Conservation (phyloP, 495 filamentous ascomycete species). For the Annulohypoxylon bovei region DNA sequence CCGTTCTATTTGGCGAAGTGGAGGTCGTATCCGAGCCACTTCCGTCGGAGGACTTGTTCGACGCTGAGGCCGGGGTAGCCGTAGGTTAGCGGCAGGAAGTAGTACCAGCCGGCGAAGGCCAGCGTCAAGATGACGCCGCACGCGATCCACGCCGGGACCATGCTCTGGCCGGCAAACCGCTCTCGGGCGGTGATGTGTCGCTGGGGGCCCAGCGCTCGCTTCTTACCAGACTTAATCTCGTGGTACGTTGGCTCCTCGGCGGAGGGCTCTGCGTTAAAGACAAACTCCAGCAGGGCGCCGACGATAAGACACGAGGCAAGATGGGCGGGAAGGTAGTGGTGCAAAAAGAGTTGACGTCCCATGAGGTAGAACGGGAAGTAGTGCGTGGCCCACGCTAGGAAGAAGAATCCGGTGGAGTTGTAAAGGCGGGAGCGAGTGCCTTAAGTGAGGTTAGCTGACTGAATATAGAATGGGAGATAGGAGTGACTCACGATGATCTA, state of each 20-base stretch:
- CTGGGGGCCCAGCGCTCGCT: constrained; percentile 51
- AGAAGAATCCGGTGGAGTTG: constrained; percentile 98
- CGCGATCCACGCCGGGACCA: constrained; percentile 82
- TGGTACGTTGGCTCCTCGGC: constrained; percentile 56
- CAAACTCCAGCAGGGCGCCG: constrained; percentile 95
- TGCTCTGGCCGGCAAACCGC: constrained; percentile 80
- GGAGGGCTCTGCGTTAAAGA: constrained; percentile 88
- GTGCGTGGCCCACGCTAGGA: constrained; percentile 96
- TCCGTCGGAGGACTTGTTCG: constrained; percentile 81
- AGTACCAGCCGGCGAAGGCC: constrained; percentile 83
- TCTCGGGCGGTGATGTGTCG: constrained; percentile 77
- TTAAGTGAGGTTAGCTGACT: constrained; percentile 47
- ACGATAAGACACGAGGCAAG: constrained; percentile 92
- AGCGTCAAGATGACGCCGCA: constrained; percentile 71
- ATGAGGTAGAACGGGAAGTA: constrained; percentile 99
- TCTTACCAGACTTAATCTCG: constrained; percentile 63
- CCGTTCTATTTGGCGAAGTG: constrained; percentile 91
- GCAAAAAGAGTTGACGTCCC: constrained; percentile 96
- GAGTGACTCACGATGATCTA: constrained; percentile 85
- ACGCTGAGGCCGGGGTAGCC: constrained; percentile 91
- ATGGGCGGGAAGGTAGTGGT: constrained; percentile 96
- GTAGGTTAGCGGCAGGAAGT: constrained; percentile 94
- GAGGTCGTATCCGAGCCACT: constrained; percentile 96
- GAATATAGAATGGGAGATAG: neutral
- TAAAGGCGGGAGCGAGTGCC: constrained; percentile 93